Base-by-base conservation (phyloP, 768 basidiomycete genomes). In the Lactifluus subvellereus region DNA sequence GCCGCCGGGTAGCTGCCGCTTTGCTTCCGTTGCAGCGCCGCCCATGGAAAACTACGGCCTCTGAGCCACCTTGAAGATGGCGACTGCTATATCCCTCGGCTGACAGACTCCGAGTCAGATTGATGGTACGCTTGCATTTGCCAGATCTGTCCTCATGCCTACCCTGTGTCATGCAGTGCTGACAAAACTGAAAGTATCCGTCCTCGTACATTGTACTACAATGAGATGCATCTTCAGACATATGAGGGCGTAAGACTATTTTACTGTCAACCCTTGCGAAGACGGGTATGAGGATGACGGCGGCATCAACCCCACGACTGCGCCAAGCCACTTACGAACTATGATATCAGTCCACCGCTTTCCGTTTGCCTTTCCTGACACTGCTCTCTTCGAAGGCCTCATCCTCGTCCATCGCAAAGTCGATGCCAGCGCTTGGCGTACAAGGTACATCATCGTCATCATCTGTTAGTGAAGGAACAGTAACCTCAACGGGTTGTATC, bases 1-100 rank as follows among this genome's bases (percentile, higher is more conserved):
- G 96, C 7, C 80, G 96, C 57, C 86, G 89, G 30, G 92, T 98
- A 13, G 91, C 94, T 45, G 94, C 91, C 14, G 95, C 94, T 2
- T 74, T 97, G n/a, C 78, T 95, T 20, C 94, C 94, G 4, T 67
- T 86, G 18, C 74, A 77, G 7, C 78, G 80, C 48, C 77, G 76
- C 38, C 49, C 73, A n/a, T 89, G 87, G 89, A 72, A 73, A 49
- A 80, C 33, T 35, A 60, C 20, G 1, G 27, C 3, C 16, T 14
- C 47, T 43, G 53, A 55, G 37, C 6, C 53, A 33, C 47, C 18
- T 37, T 50, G 32, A 64, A 35, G 7, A 49, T 32, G 7, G 33
- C 32, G 16, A 3, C 35, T 18, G 5, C 22, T 22, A 58, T 18
- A 18, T 47, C 27, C 22, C 6, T 16, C 32, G 6, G 6, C 32